Evolutionary conservation across 345 rosid genomes (phyloP).

Genomic region (Streptanthus diversifolius): DNA sequence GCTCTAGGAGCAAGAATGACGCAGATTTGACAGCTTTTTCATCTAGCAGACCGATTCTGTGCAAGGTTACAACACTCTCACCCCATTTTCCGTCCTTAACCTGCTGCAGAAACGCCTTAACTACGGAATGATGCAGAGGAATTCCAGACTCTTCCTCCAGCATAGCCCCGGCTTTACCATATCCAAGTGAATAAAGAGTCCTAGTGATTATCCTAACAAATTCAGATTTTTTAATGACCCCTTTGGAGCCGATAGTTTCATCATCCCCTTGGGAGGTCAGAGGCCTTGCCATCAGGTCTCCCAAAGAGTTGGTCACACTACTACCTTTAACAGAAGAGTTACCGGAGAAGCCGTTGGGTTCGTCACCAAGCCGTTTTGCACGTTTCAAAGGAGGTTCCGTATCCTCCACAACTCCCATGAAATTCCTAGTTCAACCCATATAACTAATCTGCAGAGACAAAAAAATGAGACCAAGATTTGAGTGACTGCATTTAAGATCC

Average conservation of each 20-base stretch:
- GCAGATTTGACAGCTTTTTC: conserved; percentile 53
- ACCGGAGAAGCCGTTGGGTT: conserved; percentile 40
- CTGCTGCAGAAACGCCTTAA: conserved; percentile 50
- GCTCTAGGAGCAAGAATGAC: conserved; percentile 59
- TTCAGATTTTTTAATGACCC: conserved; percentile 56
- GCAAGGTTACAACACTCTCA: conserved; percentile 54
- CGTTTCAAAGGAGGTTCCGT: conserved; percentile 68
- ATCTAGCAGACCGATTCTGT: conserved; percentile 47
- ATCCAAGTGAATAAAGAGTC: conserved; percentile 73
- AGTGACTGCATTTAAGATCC: conserved; percentile 12
- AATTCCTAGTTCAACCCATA: conserved; percentile 60
- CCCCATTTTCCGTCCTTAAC: conserved; percentile 64
- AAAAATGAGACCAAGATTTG: not conserved
- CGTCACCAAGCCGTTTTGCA: conserved; percentile 41
- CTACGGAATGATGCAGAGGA: conserved; percentile 46
- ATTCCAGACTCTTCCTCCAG: conserved; percentile 73
- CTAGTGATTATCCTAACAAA: conserved; percentile 56
- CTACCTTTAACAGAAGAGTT: conserved; percentile 38
- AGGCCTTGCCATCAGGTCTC: conserved; percentile 66
- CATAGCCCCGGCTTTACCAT: conserved; percentile 52
- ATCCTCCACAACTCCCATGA: conserved; percentile 77
- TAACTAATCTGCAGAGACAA: conserved; percentile 27
- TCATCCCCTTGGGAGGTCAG: conserved; percentile 60
- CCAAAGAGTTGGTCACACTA: conserved; percentile 45
- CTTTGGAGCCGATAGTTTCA: conserved; percentile 53